Evolutionary conservation across 352 stramenopile genomes (phyloP).

Genomic region (Phytopythium cucurbitacearum): DNA sequence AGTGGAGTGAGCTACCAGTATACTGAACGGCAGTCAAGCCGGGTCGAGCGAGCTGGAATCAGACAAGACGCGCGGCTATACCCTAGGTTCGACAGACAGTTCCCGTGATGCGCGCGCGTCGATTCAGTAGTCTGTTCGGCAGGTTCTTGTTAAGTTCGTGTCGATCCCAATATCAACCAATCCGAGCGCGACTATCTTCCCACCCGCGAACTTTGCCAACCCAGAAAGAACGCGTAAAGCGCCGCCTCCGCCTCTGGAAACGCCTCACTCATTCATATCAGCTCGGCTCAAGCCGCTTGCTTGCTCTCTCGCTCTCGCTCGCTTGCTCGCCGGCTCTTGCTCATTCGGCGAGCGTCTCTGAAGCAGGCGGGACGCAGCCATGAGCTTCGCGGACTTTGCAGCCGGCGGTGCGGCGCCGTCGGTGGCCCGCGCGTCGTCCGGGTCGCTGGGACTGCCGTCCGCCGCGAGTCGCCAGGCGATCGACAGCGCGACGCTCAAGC

Average conservation of each 20-base stretch:
- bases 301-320: too few relatives aligned
- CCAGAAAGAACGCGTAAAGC: too few relatives aligned
- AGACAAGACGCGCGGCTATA: not conserved
- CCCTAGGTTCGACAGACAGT: not conserved
- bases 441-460: slow-evolving; percentile 12
- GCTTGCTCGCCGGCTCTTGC: too few relatives aligned
- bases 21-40: too few relatives aligned
- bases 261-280: too few relatives aligned
- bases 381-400: slow-evolving; percentile 72
- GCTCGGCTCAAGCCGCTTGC: too few relatives aligned
- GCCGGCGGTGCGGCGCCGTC: slow-evolving; percentile 13
- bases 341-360: not conserved
- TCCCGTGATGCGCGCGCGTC: not conserved
- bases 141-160: not conserved
- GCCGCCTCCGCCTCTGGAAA: too few relatives aligned
- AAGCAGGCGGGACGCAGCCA: slow-evolving; percentile 10
- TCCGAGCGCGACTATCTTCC: not conserved
- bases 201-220: too few relatives aligned
- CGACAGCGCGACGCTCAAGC: slow-evolving; percentile 66
- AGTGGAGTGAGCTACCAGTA: not conserved
- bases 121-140: not conserved
- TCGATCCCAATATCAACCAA: not conserved
- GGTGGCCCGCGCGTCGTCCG: slow-evolving; percentile 7
- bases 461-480: slow-evolving; percentile 48
- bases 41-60: not conserved